A percentile compares a stretch with the other conserved stretches of the same genome.
phyloP scores from a whole-genome alignment of 176 grass and related monocot species.

The Phyllostachys edulis region DNA sequence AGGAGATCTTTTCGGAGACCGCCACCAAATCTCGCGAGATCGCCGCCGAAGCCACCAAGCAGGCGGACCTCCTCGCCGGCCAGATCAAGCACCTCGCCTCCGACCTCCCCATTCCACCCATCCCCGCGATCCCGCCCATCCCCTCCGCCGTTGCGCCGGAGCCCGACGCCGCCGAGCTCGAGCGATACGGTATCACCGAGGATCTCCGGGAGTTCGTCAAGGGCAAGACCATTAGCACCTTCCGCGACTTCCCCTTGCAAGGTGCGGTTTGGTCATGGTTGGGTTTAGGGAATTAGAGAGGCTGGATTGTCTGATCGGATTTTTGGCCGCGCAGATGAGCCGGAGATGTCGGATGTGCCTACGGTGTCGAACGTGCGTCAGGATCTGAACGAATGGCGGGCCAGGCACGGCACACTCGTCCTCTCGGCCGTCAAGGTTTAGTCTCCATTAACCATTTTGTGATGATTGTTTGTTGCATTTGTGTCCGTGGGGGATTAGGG shows the following conservation, averaged over 20 bases:
- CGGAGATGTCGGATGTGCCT: conserved; percentile 58
- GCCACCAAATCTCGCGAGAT: conserved; percentile 83
- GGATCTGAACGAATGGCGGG: conserved; percentile 98
- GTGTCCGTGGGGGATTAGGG: not conserved
- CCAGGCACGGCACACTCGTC: conserved; percentile 81
- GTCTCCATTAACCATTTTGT: not conserved
- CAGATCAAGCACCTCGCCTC: conserved; percentile 93
- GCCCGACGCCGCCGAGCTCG: conserved; percentile 48
- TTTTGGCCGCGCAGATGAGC: conserved; percentile 60
- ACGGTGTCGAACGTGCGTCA: conserved; percentile 95
- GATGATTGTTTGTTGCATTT: conserved; percentile 18
- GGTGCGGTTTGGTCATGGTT: conserved; percentile 41
- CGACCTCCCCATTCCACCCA: conserved; percentile 66
- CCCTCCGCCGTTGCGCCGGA: conserved; percentile 31
- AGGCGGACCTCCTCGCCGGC: conserved; percentile 83
- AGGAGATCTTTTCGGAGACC: conserved; percentile 86
- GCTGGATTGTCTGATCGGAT: conserved; percentile 1
- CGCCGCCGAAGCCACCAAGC: conserved; percentile 90
- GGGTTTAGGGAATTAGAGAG: conserved; percentile 30
- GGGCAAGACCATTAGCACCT: conserved; percentile 88
- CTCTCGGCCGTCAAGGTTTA: conserved; percentile 89
- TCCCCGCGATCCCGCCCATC: conserved; percentile 53
- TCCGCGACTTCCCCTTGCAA: conserved; percentile 92
- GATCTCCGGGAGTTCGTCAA: conserved; percentile 94
- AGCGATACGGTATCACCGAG: conserved; percentile 70